Percentiles rank a stretch among this genome's conserved stretches.
Evolutionary conservation across 2,329 filamentous ascomycete genomes (phyloP).

Genomic region (Claviceps sp.): DNA sequence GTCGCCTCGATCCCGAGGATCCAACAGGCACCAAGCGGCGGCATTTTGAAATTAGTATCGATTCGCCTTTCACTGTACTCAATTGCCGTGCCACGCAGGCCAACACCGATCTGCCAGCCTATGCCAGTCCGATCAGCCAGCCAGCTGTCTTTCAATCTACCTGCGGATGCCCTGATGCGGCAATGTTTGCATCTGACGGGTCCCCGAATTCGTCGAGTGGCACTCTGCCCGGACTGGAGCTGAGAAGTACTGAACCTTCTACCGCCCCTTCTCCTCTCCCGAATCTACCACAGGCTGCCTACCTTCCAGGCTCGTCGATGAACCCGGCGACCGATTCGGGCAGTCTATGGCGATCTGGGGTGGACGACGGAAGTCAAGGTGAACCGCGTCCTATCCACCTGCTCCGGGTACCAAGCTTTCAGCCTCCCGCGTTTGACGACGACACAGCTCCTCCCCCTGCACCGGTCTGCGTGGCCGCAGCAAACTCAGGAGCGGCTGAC

Average conservation of each 20-base stretch:
- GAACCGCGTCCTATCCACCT: conserved; percentile 68
- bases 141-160: conserved; percentile 29
- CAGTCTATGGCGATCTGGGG: conserved; percentile 5
- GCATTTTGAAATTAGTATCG: conserved; percentile 93
- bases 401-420: conserved; percentile 70
- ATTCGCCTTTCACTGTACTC: conserved; percentile 86
- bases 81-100: conserved; percentile 87
- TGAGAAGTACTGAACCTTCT: conserved; percentile 18
- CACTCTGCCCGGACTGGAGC: conserved; percentile 29
- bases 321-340: conserved; percentile 16
- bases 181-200: conserved; percentile 41
- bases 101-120: conserved; percentile 75
- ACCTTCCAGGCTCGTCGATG: conserved; percentile 26
- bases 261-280: conserved; percentile 34
- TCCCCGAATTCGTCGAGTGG: conserved; percentile 53
- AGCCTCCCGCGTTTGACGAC: conserved; percentile 76
- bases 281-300: conserved; percentile 42
- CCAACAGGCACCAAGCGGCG: conserved; percentile 58
- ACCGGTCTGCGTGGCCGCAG: conserved; percentile 11
- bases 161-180: conserved; percentile 41
- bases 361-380: conserved; percentile 4
- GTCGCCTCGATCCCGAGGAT: conserved; percentile 66
- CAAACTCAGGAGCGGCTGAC: conserved; percentile 9
- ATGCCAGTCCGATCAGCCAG: conserved; percentile 42
- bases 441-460: conserved; percentile 34